A percentile compares a stretch with the other conserved stretches of the same genome.
Evolutionary conservation across 371 early-diverging fungal genomes (phyloP).

Genomic region (Syncephalastrum sp.): DNA sequence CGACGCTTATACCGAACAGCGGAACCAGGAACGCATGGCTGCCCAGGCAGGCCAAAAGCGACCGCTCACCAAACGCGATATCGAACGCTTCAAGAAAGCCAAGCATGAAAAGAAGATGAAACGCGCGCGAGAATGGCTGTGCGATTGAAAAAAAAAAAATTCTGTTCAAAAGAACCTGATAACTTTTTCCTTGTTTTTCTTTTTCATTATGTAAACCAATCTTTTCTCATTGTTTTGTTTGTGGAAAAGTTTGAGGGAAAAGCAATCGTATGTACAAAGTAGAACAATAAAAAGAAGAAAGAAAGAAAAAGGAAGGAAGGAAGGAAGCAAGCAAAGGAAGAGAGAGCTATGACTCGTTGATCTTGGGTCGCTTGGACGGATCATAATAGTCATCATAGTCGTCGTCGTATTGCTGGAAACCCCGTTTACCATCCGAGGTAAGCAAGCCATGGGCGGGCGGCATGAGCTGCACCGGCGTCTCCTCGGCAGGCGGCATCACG

Average conservation of each 20-base stretch:
- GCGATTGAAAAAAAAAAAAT: conserved; percentile 15
- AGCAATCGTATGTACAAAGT: too few relatives aligned
- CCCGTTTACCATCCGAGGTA: neutral
- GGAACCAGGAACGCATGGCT: conserved; percentile 20
- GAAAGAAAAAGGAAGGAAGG: neutral
- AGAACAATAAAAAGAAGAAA: too few relatives aligned
- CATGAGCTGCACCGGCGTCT: neutral
- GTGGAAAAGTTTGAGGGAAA: too few relatives aligned
- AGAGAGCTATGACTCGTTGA: neutral
- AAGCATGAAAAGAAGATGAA: conserved; percentile 47
- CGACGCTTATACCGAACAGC: conserved; percentile 40
- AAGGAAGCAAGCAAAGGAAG: neutral
- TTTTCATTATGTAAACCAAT: too few relatives aligned
- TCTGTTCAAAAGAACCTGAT: too few relatives aligned
- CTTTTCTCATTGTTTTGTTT: too few relatives aligned
- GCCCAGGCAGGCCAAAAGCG: conserved; percentile 19
- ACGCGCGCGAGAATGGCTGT: conserved; percentile 40
- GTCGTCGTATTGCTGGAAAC: conserved; percentile 1
- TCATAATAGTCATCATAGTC: neutral
- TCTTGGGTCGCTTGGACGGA: conserved; percentile 1
- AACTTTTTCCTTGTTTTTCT: too few relatives aligned
- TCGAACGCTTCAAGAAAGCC: conserved; percentile 39
- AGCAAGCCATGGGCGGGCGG: neutral
- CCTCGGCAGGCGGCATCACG: neutral
- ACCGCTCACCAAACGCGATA: conserved; percentile 37